A percentile compares a stretch with the other conserved stretches of the same genome.
Conservation (phyloP, 2,329 filamentous ascomycete species). For the Sporothrix mexicana region DNA sequence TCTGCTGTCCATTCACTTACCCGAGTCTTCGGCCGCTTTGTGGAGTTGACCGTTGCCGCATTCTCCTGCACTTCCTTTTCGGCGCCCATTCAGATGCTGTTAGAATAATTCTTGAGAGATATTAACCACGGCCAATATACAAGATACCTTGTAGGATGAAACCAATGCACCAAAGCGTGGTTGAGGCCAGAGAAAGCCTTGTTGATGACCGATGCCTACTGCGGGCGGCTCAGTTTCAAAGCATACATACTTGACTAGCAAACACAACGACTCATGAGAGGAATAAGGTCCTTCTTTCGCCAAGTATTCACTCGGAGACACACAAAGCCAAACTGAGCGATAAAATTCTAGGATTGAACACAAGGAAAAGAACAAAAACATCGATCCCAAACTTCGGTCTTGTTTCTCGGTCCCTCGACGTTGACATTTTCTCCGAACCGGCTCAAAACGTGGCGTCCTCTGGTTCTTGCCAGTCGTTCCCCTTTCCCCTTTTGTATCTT, state of each 20-base stretch:
- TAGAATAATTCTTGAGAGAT: neutral
- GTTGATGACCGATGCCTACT: neutral
- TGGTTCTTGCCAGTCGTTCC: neutral
- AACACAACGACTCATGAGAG: neutral
- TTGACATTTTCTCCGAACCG: neutral
- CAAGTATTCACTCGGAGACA: neutral
- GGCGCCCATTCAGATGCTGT: neutral
- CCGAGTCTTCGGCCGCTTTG: neutral
- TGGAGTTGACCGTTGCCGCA: neutral
- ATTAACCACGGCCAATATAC: neutral
- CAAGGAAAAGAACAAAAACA: neutral
- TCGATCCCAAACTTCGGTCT: constrained; percentile 6
- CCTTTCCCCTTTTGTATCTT: neutral
- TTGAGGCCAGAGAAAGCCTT: neutral
- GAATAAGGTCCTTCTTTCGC: no score
- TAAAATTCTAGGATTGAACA: neutral
- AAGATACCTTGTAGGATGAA: constrained; percentile 19
- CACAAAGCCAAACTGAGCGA: neutral
- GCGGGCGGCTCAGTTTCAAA: neutral
- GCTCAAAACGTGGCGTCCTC: neutral
- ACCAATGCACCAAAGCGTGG: constrained; percentile 17
- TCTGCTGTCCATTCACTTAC: neutral
- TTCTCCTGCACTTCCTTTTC: neutral
- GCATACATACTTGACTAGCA: neutral
- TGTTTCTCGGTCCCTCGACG: neutral